Base-by-base conservation (phyloP, 257 asterid genomes). In the Nicotiana attenuata region DNA sequence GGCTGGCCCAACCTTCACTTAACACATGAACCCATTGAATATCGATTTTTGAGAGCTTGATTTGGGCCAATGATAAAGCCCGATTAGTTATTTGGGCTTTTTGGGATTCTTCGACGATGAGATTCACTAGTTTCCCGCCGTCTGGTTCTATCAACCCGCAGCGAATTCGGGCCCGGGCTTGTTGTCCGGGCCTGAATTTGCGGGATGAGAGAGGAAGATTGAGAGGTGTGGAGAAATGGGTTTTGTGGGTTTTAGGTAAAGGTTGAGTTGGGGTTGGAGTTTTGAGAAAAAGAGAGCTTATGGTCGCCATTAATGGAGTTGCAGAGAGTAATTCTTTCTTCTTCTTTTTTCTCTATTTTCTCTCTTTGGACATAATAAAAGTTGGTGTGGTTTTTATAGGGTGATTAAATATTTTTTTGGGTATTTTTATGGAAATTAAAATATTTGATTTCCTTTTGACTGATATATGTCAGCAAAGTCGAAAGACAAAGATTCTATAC, bases 1-100 rank as follows among this genome's bases (percentile, higher is more conserved):
- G 99, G 89, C 97, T 94, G 9, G 99, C 99, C 98, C 99, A 96
- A 47, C 98, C 99, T 87, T 94, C 98, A 80, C 98, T 92, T 83
- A 96, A 91, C 81, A 96, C 97, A 85, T 96, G 99, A 65, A 96
- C 94, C 99, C 99, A 96, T 67, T 96, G 93, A 38, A 94, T 93
- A 75, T 96, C 99, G n/a, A 93, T 90, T 81, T 28, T 65, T n/a
- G 97, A 88, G 83, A 96, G 92, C 87, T 84, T 83, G 24, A 96
- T 90, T 80, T 84, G 81, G 8, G 98, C 98, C 90, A 96, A 73
- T 55, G 63, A 53, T n/a, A 33, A 10, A 2, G 98, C 93, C 81
- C 88, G 87, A 56, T 82, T 83, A n/a, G 41, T 66, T 66, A 88
- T 95, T 80, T 83, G 47, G 0, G 60, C 88, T 56, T 87, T 93